Evolutionary conservation across 2,329 filamentous ascomycete species (phyloP), one percentile per base, ranked within the genome.

Genomic region (Calonectria hongkongensis): DNA sequence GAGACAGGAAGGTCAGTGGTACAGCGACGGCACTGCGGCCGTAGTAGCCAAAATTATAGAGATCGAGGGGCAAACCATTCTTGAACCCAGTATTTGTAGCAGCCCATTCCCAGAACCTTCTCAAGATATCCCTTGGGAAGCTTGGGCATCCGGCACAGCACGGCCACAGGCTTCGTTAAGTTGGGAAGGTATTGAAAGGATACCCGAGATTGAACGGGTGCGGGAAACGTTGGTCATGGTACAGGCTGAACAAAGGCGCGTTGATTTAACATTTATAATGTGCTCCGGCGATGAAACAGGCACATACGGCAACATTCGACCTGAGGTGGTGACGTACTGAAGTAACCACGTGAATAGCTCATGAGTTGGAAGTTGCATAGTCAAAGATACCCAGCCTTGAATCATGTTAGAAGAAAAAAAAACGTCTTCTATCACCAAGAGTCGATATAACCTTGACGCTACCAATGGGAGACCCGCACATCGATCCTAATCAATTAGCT

Each of bases 1-100:
- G n/a, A 68, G 82, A 21, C 81, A 82, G 16, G 82, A 83, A 39
- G 82, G 82, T 2, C 75, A 80, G 70, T 84, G 82, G 82, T 76
- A 78, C 68, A 83, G 82, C 56, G 75, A 76, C n/a, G 79, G 76
- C 2, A 75, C 79, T 2, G 79, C 80, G 9, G 75, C 71, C 4
- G 82, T 82, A 2, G 65, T 62, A 0, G 56, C 73, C 7, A 72
- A 63, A 7, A 78, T 77, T 27, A 80, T 80, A 78, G 48, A 70
- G 8, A 48, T 77, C 4, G 78, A 79, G 45, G 78, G 76, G 1
- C 76, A 79, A 15, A 27, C 30, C n/a, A 3, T 80, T 48, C 48
- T 77, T 73, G 56, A 62, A 12, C 71, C 75, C n/a, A 75, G 74
- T 25, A 51, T 77, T 10, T 58, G 33, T 7, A 30, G 21, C 9